Evolutionary conservation across 2,329 filamentous ascomycete species (phyloP).

Genomic region (Ophiostoma sp.): DNA sequence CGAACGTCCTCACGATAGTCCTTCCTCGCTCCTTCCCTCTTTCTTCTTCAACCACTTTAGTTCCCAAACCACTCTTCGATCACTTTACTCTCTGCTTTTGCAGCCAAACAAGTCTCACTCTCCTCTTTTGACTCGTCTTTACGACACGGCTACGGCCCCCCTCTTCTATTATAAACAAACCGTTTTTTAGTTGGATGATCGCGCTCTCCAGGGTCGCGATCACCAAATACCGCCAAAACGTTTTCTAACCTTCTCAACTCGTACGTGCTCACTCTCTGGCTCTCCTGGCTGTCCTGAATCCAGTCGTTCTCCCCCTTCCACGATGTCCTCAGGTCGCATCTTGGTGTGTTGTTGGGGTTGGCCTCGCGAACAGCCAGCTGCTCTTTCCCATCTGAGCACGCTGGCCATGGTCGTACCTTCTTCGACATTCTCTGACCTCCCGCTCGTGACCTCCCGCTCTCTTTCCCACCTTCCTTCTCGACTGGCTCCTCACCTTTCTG

Average conservation of each 20-base stretch:
- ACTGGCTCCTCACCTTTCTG: neutral
- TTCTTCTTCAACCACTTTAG: neutral
- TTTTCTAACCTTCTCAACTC: conserved; percentile 98
- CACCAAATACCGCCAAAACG: conserved; percentile 76
- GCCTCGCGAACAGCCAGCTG: neutral
- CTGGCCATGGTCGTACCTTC: neutral
- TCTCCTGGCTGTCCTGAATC: neutral
- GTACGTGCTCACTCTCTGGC: conserved; percentile 54
- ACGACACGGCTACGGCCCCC: conserved; percentile 15
- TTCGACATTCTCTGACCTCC: neutral
- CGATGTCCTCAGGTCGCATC: neutral
- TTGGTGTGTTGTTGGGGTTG: neutral
- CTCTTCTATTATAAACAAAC: neutral
- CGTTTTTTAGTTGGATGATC: conserved; percentile 27
- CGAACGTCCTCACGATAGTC: neutral
- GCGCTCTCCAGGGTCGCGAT: conserved; percentile 51
- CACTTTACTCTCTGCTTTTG: neutral
- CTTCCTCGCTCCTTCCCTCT: neutral
- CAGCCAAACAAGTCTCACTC: neutral
- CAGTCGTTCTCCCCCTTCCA: neutral
- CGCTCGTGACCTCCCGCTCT: too few relatives aligned
- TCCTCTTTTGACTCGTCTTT: neutral
- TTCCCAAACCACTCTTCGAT: neutral
- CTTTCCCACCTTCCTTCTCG: neutral
- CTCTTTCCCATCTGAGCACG: neutral